Evolutionary conservation across 805 yeast species (phyloP), one percentile per base, ranked within the genome.

Genomic region (Cyberlindnera petersonii): DNA sequence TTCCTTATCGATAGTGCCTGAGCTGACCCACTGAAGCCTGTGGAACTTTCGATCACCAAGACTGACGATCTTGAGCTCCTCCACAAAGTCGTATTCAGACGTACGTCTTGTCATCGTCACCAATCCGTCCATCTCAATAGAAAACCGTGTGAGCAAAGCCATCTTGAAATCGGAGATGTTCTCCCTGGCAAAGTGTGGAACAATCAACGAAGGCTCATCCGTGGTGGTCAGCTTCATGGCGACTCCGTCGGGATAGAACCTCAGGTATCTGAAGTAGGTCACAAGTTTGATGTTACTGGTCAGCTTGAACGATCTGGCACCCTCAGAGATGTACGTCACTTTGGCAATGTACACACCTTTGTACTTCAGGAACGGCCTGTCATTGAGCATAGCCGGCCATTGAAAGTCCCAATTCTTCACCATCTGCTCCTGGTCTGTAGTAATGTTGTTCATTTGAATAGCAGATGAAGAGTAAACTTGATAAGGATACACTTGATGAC

Each of bases 331-430:
- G 60, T 88, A 89, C 44, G 84, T 84, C 36, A 89, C 85, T 15
- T 81, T 84, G 51, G 95, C 80, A 17, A 91, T 84, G 52, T 91
- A 91, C 15, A 87, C 71, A 2, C 98, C 98, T 38, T 77, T 69
- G 58, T 76, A 86, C 53, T 91, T 82, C 24, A 89, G 52, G 51
- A 81, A 82, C 1, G 97, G 96, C 27, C 96, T 65, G 26, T 74
- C 71, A 30, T 50, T 55, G 4, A 68, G 33, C 72, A 67, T 68
- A 7, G 46, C 34, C 15, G 46, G 45, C 58, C 62, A 60, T 39
- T 71, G 58, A 30, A 59, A 54, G 32, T 65, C 66, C 68, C 76
- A 74, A 14, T 55, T 45, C 10, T 56, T 55, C 15, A 65, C 68
- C 60, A 69, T 68, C 28, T 50, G 31, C 14, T 53, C 50, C 37